A percentile compares a stretch with the other conserved stretches of the same genome.
Conservation (phyloP, 495 filamentous ascomycete genomes). For the Bathelium albidoporum region DNA sequence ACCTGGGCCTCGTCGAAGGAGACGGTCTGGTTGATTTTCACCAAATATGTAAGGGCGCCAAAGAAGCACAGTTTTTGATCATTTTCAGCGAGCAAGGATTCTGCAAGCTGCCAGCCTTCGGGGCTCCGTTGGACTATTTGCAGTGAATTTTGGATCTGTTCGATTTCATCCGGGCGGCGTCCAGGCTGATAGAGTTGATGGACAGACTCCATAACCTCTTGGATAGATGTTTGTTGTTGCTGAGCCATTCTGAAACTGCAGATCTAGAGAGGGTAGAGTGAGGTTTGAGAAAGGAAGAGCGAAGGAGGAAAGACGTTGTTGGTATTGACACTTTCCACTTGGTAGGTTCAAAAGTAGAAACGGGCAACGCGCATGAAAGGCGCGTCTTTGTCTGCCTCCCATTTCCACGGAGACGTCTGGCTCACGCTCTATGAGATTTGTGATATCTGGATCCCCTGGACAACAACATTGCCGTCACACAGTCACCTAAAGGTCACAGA, state of each 20-base stretch:
- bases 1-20: not conserved
- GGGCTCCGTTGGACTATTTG: slow-evolving; percentile 64
- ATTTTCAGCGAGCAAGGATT: slow-evolving; percentile 53
- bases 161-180: slow-evolving; percentile 43
- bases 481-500: too few species aligned
- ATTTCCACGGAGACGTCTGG: not conserved
- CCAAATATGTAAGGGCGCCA: slow-evolving; percentile 84
- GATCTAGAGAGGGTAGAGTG: not conserved
- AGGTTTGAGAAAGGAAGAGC: not conserved
- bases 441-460: too few species aligned
- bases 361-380: not conserved
- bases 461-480: too few species aligned
- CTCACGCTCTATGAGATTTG: not conserved
- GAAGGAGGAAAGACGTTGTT: not conserved
- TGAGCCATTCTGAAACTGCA: not conserved
- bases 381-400: not conserved
- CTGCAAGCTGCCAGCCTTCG: slow-evolving; percentile 76
- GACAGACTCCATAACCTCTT: slow-evolving; percentile 9
- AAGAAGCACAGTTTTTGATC: slow-evolving; percentile 76
- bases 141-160: slow-evolving; percentile 63
- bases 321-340: not conserved
- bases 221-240: not conserved
- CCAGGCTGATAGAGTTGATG: slow-evolving; percentile 61
- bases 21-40: slow-evolving; percentile 73
- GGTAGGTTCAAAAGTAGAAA: not conserved